Percentiles rank a stretch among this genome's conserved stretches.
These are phyloP conservation scores for Alternaria solani DNA, from an alignment of 2,329 filamentous ascomycete genomes.

Conservation along the genomic window DNA sequence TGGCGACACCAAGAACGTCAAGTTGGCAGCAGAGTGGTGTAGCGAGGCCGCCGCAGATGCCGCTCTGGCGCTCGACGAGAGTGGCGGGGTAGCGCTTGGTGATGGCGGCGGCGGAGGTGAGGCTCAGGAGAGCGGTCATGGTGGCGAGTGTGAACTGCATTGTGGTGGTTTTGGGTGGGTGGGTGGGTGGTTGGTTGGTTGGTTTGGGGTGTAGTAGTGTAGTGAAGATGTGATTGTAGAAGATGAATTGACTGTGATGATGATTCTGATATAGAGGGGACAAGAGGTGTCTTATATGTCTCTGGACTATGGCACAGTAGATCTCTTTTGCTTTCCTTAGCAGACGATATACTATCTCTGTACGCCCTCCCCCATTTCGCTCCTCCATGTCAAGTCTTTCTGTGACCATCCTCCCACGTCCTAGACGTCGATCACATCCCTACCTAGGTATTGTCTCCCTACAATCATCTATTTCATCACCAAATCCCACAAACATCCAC, in stretches of 20 bases:
- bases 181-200: not conserved
- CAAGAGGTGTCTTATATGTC: too few species aligned
- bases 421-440: too few species aligned
- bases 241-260: constrained; percentile 4
- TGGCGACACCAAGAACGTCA: constrained; percentile 20
- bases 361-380: too few species aligned
- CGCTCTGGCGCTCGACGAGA: constrained; percentile 8
- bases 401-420: too few species aligned
- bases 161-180: not conserved
- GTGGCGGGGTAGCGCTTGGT: not conserved
- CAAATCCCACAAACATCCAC: not conserved
- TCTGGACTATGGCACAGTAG: too few species aligned
- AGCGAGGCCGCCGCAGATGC: constrained; percentile 23
- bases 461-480: not conserved
- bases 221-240: not conserved
- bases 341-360: too few species aligned
- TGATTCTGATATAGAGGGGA: not conserved
- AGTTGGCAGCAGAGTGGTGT: constrained; percentile 32
- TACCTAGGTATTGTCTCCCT: too few species aligned
- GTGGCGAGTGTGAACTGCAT: constrained; percentile 26
- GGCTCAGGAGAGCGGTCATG: constrained; percentile 19
- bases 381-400: too few species aligned
- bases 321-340: too few species aligned
- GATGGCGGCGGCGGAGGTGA: constrained; percentile 23
- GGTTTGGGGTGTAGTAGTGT: not conserved